These are phyloP conservation scores for Zelopaecilomyces penicillatus DNA, from an alignment of 2,329 filamentous ascomycete genomes.

Conservation along the genomic window DNA sequence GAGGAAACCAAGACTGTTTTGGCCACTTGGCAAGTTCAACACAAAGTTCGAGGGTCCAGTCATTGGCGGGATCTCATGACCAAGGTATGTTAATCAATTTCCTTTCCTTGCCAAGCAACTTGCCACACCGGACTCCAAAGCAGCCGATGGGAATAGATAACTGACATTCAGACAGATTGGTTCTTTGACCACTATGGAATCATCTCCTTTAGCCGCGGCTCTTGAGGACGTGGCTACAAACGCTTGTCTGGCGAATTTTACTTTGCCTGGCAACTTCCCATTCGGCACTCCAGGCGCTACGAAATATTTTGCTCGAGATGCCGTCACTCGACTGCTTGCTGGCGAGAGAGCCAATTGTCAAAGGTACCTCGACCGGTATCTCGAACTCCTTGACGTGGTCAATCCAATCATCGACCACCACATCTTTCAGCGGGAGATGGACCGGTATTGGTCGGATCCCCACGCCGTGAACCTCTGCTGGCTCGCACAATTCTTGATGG, in stretches of 20 bases:
- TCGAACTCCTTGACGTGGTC: slow-evolving; percentile 23
- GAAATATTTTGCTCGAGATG: slow-evolving; percentile 24
- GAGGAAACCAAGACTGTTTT: slow-evolving; percentile 21
- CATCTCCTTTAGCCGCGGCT: slow-evolving; percentile 19
- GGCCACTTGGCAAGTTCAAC: slow-evolving; percentile 25
- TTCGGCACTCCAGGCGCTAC: slow-evolving; percentile 27
- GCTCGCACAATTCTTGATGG: slow-evolving; percentile 27
- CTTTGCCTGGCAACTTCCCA: slow-evolving; percentile 28
- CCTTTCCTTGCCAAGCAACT: too few species aligned
- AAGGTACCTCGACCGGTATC: slow-evolving; percentile 21
- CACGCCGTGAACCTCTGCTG: slow-evolving; percentile 21
- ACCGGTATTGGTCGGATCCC: slow-evolving; percentile 25
- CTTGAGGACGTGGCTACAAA: slow-evolving; percentile 26
- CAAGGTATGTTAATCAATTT: slow-evolving; percentile 18
- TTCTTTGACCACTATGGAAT: slow-evolving; percentile 16
- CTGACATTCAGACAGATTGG: slow-evolving; percentile 16
- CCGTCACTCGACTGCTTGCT: slow-evolving; percentile 21
- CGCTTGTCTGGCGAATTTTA: slow-evolving; percentile 27
- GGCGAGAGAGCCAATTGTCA: slow-evolving; percentile 18
- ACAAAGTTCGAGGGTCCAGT: slow-evolving; percentile 26
- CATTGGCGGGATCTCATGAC: slow-evolving; percentile 29
- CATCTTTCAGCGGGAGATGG: slow-evolving; percentile 21
- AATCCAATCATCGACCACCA: slow-evolving; percentile 26
- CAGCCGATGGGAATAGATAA: neutral
- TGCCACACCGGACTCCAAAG: too few species aligned